Conservation (phyloP, 495 filamentous ascomycete species). For the Penicillium canariense region DNA sequence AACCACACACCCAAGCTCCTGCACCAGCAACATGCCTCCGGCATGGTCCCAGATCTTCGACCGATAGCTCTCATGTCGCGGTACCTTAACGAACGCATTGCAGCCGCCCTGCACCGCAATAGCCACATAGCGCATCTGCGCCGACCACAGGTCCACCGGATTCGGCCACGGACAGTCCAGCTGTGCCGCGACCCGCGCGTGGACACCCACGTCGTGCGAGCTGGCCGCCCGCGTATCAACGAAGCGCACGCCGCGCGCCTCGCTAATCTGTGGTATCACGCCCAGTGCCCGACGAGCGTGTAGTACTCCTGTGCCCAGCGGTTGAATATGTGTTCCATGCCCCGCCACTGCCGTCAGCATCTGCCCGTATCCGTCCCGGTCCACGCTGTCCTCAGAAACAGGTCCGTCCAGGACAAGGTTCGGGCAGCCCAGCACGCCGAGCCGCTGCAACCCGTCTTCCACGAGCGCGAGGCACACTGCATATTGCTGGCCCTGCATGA, state of each 20-base stretch:
- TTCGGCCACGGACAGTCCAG: slow-evolving; percentile 49
- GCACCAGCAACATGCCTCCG: slow-evolving; percentile 64
- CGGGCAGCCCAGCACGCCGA: slow-evolving; percentile 57
- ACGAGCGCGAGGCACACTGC: slow-evolving; percentile 60
- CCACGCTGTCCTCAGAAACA: slow-evolving; percentile 48
- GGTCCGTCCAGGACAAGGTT: slow-evolving; percentile 41
- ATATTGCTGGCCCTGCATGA: slow-evolving; percentile 61
- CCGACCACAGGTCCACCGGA: slow-evolving; percentile 57
- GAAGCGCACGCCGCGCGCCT: slow-evolving; percentile 42
- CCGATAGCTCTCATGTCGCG: slow-evolving; percentile 46
- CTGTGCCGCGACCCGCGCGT: slow-evolving; percentile 46
- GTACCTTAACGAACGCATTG: slow-evolving; percentile 62
- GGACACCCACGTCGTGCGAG: slow-evolving; percentile 42
- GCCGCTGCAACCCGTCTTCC: slow-evolving; percentile 44
- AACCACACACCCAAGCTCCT: slow-evolving; percentile 62
- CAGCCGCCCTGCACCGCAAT: slow-evolving; percentile 56
- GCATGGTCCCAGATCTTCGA: slow-evolving; percentile 75
- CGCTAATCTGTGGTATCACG: slow-evolving; percentile 25
- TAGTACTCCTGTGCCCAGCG: slow-evolving; percentile 38
- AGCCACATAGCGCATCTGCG: slow-evolving; percentile 63
- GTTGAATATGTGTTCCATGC: slow-evolving; percentile 53
- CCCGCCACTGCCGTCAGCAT: slow-evolving; percentile 57
- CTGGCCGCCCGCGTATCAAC: slow-evolving; percentile 44
- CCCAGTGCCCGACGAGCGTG: slow-evolving; percentile 38
- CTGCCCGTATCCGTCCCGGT: slow-evolving; percentile 50